Percentiles rank a stretch among this genome's conserved stretches.
Evolutionary conservation across 129 eudicot species (phyloP).

Genomic region (Pulicaria dysenterica): DNA sequence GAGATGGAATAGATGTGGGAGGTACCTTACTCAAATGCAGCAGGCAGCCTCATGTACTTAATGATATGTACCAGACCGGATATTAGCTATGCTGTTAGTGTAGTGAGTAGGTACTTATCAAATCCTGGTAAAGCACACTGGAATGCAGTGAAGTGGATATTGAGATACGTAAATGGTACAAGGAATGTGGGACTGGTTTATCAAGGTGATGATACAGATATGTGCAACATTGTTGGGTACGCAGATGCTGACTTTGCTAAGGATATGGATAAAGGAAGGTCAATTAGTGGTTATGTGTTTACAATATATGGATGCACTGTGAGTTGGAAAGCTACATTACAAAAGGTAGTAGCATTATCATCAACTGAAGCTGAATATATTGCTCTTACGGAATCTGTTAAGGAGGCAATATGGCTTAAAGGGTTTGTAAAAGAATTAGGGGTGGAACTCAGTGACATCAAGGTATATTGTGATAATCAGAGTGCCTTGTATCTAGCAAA

Average conservation of each 20-base stretch:
- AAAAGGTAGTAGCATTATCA: not conserved
- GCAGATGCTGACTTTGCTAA: not conserved
- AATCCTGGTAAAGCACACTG: not conserved
- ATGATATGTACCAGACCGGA: not conserved
- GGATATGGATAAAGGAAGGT: not conserved
- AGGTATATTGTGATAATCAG: too few species aligned
- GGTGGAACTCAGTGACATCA: too few species aligned
- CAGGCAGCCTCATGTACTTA: not conserved
- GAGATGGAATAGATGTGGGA: too few species aligned
- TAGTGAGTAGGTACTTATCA: not conserved
- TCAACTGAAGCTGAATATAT: not conserved
- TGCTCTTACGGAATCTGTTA: not conserved
- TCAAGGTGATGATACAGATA: not conserved
- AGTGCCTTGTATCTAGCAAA: too few species aligned
- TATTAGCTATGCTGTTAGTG: not conserved
- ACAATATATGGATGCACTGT: not conserved
- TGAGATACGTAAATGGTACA: not conserved
- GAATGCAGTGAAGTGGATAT: not conserved
- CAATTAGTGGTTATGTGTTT: not conserved
- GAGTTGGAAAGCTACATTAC: not conserved
- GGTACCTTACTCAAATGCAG: not conserved
- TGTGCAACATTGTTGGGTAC: not conserved
- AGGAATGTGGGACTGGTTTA: not conserved
- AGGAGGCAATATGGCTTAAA: too few species aligned
- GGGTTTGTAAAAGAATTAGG: too few species aligned